Base-by-base conservation (phyloP, 306 rosid genomes). In the Hippophae gyantsensis region DNA sequence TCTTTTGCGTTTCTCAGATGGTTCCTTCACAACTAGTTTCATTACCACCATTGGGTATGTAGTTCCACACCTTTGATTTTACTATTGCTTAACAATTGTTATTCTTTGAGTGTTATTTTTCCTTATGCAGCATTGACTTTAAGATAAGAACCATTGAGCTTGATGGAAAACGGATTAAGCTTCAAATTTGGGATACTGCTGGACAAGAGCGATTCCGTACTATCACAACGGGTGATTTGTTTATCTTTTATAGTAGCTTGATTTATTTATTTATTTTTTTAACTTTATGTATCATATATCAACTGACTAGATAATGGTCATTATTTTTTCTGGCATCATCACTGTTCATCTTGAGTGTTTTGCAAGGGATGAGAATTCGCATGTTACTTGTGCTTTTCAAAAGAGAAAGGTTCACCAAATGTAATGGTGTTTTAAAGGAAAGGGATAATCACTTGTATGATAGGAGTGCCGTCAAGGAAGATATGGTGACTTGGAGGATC, bases 171-270 rank as follows among this genome's bases (percentile, higher is more conserved):
- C 84, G 89, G 60, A 80, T 92, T 68, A 92, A 85, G 76, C 89
- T 92, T 57, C 98, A 92, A 81, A 85, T 92, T 57, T 92, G 98
- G 98, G 98, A 92, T 62, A 92, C 98, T 13, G 98, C 98, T 60
- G 98, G 98, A 42, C 98, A 92, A 60, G 98, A 92, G 79, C 81
- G 96, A 60, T 92, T 92, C 65, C 87, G 98, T 47, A 87, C 98
- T 54, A 92, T 92, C 69, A 92, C 98, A 40, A 87, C 95, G 3
- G 96, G 98, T 87, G 68, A 63, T 41, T 64, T 78, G 56, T 43
- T 69, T 7, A 69, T 73, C 46, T 26, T 60, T 61, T 41, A 2
- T 44, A 23, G 55, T 43, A 40, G 5, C 38, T 41, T 43, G 54
- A 54, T 27, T 73, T 25, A 52, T 25, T 26, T 8, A 13, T 26